These are phyloP conservation scores for Candida patagonica DNA, from an alignment of 805 yeast species.

Conservation along the genomic window DNA sequence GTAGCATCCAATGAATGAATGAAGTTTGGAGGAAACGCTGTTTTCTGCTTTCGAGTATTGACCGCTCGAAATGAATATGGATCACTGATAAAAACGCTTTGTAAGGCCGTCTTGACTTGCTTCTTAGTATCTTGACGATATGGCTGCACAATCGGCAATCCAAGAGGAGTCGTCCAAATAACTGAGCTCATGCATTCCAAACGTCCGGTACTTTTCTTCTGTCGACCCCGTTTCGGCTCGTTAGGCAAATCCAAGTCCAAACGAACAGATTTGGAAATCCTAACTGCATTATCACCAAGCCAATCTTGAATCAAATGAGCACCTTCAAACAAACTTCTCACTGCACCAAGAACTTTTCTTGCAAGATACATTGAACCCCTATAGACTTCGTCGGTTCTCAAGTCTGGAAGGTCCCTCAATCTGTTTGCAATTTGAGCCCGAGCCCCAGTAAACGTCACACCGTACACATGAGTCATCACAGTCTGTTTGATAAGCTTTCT, in stretches of 20 bases:
- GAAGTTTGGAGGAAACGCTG: slow-evolving; percentile 93
- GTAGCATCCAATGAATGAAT: slow-evolving; percentile 95
- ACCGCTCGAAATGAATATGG: slow-evolving; percentile 81
- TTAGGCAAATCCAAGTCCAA: slow-evolving; percentile 41
- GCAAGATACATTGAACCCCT: slow-evolving; percentile 59
- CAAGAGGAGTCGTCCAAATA: slow-evolving; percentile 96
- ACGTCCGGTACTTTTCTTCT: slow-evolving; percentile 31
- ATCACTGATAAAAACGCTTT: slow-evolving; percentile 77
- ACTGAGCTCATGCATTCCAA: slow-evolving; percentile 75
- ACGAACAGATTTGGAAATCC: slow-evolving; percentile 69
- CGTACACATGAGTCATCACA: slow-evolving; percentile 96
- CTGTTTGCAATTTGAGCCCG: slow-evolving; percentile 79
- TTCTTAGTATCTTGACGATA: slow-evolving; percentile 62
- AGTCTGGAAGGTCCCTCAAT: slow-evolving; percentile 48
- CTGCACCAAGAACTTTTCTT: slow-evolving; percentile 66
- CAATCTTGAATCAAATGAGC: slow-evolving; percentile 96
- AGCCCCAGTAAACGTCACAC: slow-evolving; percentile 93
- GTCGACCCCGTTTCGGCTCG: slow-evolving; percentile 15
- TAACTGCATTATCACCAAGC: slow-evolving; percentile 79
- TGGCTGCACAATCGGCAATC: slow-evolving; percentile 95
- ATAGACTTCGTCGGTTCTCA: slow-evolving; percentile 39
- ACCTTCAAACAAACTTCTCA: slow-evolving; percentile 76
- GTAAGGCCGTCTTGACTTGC: slow-evolving; percentile 72
- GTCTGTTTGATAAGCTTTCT: slow-evolving; percentile 94
- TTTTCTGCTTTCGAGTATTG: slow-evolving; percentile 78